Base-by-base conservation (phyloP, 108 stramenopile genomes). In the Mayamaea pseudoterrestris region DNA sequence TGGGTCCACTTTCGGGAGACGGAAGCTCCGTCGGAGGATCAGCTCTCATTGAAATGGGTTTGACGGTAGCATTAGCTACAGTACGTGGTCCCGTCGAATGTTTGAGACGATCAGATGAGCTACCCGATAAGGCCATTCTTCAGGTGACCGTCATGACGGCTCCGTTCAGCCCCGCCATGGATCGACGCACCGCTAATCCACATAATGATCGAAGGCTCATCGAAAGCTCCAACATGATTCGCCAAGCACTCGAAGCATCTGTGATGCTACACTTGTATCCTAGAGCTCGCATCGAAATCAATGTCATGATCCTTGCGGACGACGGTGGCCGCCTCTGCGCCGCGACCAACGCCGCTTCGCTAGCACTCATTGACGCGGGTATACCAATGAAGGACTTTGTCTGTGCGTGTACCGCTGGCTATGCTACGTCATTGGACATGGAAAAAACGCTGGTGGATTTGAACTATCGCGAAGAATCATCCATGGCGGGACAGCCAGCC, bases 291-390 rank as follows among this genome's bases (percentile, higher is more conserved):
- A 78, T 91, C 31, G 51, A 74, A 51, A 61, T 91, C 27, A 50
- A 54, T 1, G 68, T 86, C 14, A 53, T 65, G 40, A 59, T 91
- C n/a, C 30, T 91, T 35, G 79, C 84, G 8, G 89, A 91, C 52
- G 89, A 91, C 44, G 89, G 89, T 7, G 83, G 89, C 26, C 64
- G 84, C 28, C 66, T 91, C 25, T 78, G 71, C 41, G 79, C 83
- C n/a, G 68, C 76, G 1, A 91, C 83, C 55, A 91, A 91, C 53
- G 81, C 89, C n/a, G 67, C 78, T 22, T 79, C 81, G 9, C 47
- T 74, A 7, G 89, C 89, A 17, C 63, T 85, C 24, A 63, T 86
- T 17, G 80, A 91, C 69, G 81, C 81, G 18, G 89, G 83, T 5
- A 68, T 91, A 13, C 77, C 83, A 5, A 54, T 86, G 55, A 80